phyloP scores from a whole-genome alignment of 805 yeast species.

The Scheffersomyces ergatensis region DNA sequence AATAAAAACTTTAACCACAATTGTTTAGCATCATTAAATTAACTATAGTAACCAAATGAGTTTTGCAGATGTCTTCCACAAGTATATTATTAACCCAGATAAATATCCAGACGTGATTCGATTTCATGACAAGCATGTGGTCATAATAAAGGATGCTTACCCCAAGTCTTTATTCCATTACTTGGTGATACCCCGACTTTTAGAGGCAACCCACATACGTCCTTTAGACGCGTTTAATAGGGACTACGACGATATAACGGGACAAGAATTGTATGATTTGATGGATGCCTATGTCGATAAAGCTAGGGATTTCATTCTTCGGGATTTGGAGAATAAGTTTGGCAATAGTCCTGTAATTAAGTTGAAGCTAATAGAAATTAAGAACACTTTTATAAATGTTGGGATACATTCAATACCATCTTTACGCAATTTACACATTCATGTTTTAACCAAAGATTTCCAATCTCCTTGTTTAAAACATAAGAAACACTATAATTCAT shows the following conservation, averaged over 20 bases:
- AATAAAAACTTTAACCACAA: too few species aligned
- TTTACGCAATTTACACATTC: slow-evolving; percentile 67
- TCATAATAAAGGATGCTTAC: slow-evolving; percentile 57
- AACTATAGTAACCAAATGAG: slow-evolving; percentile 39
- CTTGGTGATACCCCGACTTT: slow-evolving; percentile 56
- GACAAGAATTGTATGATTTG: slow-evolving; percentile 20
- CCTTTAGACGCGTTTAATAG: slow-evolving; percentile 51
- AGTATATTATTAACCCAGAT: slow-evolving; percentile 49
- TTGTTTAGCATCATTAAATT: too few species aligned
- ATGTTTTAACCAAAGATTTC: slow-evolving; percentile 67
- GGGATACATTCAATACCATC: slow-evolving; percentile 77
- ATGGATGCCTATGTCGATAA: slow-evolving; percentile 32
- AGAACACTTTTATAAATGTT: slow-evolving; percentile 34
- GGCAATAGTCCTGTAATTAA: slow-evolving; percentile 7
- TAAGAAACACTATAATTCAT: slow-evolving; percentile 68
- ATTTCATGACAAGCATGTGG: slow-evolving; percentile 49
- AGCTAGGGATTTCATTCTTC: slow-evolving; percentile 29
- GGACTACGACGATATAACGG: slow-evolving; percentile 12
- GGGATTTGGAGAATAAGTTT: slow-evolving; percentile 22
- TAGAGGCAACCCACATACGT: slow-evolving; percentile 36
- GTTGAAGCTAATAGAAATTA: slow-evolving; percentile 13
- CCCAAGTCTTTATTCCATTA: slow-evolving; percentile 65
- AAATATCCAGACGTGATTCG: slow-evolving; percentile 34
- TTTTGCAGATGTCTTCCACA: slow-evolving; percentile 46
- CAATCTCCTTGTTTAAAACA: slow-evolving; percentile 53